phyloP scores from a whole-genome alignment of 2,329 filamentous ascomycete species.

The Alternaria burnsii region DNA sequence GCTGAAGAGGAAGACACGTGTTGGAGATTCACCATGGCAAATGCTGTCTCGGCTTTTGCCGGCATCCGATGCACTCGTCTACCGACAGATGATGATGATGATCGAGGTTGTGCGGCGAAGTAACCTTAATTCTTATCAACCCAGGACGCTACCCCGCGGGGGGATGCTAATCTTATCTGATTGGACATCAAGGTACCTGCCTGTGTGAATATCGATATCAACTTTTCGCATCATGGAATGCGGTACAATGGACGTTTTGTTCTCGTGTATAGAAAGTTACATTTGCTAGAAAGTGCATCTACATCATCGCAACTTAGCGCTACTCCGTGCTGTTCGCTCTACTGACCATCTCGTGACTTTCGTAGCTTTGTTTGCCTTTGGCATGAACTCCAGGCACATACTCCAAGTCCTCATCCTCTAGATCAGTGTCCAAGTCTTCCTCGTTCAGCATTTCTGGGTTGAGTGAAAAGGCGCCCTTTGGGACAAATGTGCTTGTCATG shows the following conservation, averaged over 20 bases:
- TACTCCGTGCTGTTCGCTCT: slow-evolving; percentile 25
- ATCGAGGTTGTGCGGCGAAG: background rate
- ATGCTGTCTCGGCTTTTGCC: background rate
- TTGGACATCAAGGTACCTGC: background rate
- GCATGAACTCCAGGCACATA: slow-evolving; percentile 30
- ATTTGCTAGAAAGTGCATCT: background rate
- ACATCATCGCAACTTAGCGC: background rate
- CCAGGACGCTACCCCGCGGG: background rate
- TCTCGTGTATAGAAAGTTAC: background rate
- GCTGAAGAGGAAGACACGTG: slow-evolving; percentile 18
- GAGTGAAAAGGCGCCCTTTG: slow-evolving; percentile 54
- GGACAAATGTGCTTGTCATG: slow-evolving; percentile 57
- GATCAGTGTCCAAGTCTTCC: slow-evolving; percentile 49
- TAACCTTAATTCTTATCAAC: background rate
- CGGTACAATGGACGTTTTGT: background rate
- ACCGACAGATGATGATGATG: background rate
- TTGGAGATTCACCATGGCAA: background rate
- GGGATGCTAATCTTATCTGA: background rate
- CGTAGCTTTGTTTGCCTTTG: slow-evolving; percentile 29
- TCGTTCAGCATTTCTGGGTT: slow-evolving; percentile 57
- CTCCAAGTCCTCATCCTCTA: slow-evolving; percentile 39
- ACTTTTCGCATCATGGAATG: background rate
- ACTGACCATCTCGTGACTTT: slow-evolving; percentile 36
- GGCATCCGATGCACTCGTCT: background rate
- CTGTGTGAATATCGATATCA: background rate